Percentiles rank a stretch among this genome's conserved stretches.
Evolutionary conservation across 2,329 filamentous ascomycete genomes (phyloP).

Genomic region (Leptographium procerum): DNA sequence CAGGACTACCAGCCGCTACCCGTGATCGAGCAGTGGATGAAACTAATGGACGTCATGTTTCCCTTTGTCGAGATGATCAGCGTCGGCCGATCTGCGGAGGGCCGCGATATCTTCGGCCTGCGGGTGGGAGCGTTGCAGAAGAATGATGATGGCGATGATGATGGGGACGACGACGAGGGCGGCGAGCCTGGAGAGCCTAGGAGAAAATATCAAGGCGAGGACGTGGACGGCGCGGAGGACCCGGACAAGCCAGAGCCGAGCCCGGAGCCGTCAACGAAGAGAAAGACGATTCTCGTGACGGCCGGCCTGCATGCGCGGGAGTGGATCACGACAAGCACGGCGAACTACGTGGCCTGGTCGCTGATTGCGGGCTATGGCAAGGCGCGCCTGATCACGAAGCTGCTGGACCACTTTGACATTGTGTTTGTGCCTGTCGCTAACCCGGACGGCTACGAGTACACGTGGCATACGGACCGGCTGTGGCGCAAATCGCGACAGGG

Average conservation of each 20-base stretch:
- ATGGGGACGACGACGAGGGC: background rate
- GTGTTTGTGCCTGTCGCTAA: slow-evolving; percentile 83
- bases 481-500: slow-evolving; percentile 92
- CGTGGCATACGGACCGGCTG: slow-evolving; percentile 80
- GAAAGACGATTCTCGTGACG: slow-evolving; percentile 38
- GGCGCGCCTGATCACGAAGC: slow-evolving; percentile 55
- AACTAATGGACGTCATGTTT: slow-evolving; percentile 80
- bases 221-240: background rate
- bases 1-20: slow-evolving; percentile 80
- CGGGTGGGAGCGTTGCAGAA: slow-evolving; percentile 45
- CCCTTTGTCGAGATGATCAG: slow-evolving; percentile 57
- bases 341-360: slow-evolving; percentile 82
- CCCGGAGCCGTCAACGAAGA: slow-evolving; percentile 9
- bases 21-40: slow-evolving; percentile 64
- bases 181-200: background rate
- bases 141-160: background rate
- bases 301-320: slow-evolving; percentile 89
- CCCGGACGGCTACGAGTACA: slow-evolving; percentile 89
- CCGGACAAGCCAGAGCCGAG: background rate
- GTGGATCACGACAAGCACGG: slow-evolving; percentile 90
- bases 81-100: slow-evolving; percentile 80
- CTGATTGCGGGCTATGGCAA: slow-evolving; percentile 77
- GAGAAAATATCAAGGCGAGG: slow-evolving; percentile 1
- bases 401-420: slow-evolving; percentile 77
- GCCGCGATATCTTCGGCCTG: slow-evolving; percentile 72